These are phyloP conservation scores for Phaffomyces antillensis DNA, from an alignment of 805 yeast species.

Conservation along the genomic window DNA sequence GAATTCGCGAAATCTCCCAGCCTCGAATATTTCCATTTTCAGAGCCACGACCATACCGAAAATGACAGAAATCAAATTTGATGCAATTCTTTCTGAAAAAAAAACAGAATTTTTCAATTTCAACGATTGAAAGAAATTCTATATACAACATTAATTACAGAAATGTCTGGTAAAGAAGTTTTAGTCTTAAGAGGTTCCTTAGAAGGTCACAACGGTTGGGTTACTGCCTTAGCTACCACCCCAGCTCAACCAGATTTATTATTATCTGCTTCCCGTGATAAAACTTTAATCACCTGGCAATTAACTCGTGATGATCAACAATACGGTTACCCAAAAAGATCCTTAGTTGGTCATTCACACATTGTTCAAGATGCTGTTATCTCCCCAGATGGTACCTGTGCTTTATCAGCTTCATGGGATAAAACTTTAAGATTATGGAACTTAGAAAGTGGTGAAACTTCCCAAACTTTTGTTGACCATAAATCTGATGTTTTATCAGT, in stretches of 20 bases:
- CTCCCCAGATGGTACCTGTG: conserved; percentile 96
- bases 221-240: conserved; percentile 96
- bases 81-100: background rate
- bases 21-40: no score
- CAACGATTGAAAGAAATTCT: background rate
- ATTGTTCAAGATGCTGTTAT: conserved; percentile 96
- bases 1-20: background rate
- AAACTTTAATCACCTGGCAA: conserved; percentile 97
- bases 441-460: conserved; percentile 86
- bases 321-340: conserved; percentile 97
- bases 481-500: conserved; percentile 95
- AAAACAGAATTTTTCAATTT: background rate
- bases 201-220: conserved; percentile 97
- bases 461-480: conserved; percentile 97
- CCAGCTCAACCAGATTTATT: conserved; percentile 96
- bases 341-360: conserved; percentile 98
- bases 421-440: conserved; percentile 99
- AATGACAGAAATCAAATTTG: conserved; percentile 3
- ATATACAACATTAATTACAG: conserved; percentile 8
- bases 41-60: background rate
- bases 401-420: conserved; percentile 99
- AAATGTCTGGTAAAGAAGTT: conserved; percentile 87
- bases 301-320: conserved; percentile 92
- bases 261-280: conserved; percentile 98
- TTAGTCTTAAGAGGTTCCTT: conserved; percentile 99